phyloP scores from a whole-genome alignment of 345 rosid genomes.

The Moringa oleifera region DNA sequence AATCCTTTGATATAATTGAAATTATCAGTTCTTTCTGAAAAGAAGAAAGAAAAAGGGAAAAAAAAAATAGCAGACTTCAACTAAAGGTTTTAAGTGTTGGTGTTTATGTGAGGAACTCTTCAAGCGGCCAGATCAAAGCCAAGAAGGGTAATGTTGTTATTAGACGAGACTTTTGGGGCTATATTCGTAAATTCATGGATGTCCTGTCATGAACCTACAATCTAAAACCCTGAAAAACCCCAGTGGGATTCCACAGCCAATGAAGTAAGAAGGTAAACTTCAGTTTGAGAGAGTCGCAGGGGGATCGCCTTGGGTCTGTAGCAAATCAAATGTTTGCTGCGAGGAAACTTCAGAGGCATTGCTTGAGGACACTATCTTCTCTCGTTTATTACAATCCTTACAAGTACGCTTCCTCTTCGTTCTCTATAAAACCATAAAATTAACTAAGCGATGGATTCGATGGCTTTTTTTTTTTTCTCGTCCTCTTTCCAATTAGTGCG shows the following conservation, averaged over 20 bases:
- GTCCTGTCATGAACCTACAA: constrained; percentile 2
- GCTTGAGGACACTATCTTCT: constrained; percentile 41
- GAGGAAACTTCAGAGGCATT: constrained; percentile 43
- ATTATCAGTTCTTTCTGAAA: too few species aligned
- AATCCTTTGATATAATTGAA: too few species aligned
- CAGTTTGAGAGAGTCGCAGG: not conserved
- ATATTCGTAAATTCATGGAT: not conserved
- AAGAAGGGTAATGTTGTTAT: not conserved
- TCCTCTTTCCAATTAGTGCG: too few species aligned
- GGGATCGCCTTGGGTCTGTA: not conserved
- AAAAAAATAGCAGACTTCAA: too few species aligned
- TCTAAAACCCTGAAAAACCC: too few species aligned
- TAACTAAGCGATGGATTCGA: not conserved
- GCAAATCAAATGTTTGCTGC: constrained; percentile 43
- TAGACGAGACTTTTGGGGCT: not conserved
- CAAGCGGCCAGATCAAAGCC: too few species aligned
- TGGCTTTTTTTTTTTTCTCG: constrained; percentile 2
- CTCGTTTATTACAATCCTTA: constrained; percentile 37
- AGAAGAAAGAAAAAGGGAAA: too few species aligned
- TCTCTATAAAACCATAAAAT: not conserved
- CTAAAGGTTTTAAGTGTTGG: too few species aligned
- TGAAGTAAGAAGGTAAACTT: not conserved
- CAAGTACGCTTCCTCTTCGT: constrained; percentile 32
- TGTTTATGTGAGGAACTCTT: too few species aligned
- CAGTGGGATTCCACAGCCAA: not conserved